Evolutionary conservation across 768 basidiomycete genomes (phyloP).

Genomic region (Pleurotus cornucopiae): DNA sequence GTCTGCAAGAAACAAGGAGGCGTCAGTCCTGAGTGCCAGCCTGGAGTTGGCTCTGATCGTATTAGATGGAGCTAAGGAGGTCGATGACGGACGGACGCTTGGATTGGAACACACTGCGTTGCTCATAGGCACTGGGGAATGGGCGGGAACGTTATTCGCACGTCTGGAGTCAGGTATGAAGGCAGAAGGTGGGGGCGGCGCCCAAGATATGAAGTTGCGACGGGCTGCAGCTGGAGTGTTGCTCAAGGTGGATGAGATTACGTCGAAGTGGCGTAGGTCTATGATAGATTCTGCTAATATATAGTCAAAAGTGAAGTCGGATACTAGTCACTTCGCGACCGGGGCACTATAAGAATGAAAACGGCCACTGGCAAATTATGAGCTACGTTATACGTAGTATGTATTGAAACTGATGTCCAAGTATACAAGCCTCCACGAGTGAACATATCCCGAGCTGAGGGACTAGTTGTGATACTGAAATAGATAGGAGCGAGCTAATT

Average conservation of each 20-base stretch:
- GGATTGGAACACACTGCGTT: slow-evolving; percentile 72
- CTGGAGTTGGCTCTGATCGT: slow-evolving; percentile 77
- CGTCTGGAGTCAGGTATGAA: slow-evolving; percentile 60
- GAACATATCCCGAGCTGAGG: no score
- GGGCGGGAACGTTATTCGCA: slow-evolving; percentile 69
- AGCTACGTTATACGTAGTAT: no score
- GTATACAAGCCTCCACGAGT: no score
- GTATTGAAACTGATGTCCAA: no score
- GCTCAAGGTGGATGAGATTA: slow-evolving; percentile 72
- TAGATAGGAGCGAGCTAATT: no score
- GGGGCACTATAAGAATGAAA: no score
- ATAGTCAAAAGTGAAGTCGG: neutral
- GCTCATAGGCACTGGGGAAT: slow-evolving; percentile 71
- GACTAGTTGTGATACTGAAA: no score
- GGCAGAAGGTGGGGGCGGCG: slow-evolving; percentile 61
- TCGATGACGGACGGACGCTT: slow-evolving; percentile 74
- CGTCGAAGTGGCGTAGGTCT: slow-evolving; percentile 61
- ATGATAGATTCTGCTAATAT: slow-evolving; percentile 39
- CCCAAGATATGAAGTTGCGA: slow-evolving; percentile 55
- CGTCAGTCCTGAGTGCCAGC: slow-evolving; percentile 67
- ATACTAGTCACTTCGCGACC: no score
- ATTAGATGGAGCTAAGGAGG: slow-evolving; percentile 68
- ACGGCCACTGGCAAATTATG: no score
- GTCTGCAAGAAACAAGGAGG: slow-evolving; percentile 44
- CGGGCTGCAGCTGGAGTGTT: slow-evolving; percentile 78